These are phyloP conservation scores for Echites panduratus DNA, from an alignment of 257 asterid species.

Conservation along the genomic window DNA sequence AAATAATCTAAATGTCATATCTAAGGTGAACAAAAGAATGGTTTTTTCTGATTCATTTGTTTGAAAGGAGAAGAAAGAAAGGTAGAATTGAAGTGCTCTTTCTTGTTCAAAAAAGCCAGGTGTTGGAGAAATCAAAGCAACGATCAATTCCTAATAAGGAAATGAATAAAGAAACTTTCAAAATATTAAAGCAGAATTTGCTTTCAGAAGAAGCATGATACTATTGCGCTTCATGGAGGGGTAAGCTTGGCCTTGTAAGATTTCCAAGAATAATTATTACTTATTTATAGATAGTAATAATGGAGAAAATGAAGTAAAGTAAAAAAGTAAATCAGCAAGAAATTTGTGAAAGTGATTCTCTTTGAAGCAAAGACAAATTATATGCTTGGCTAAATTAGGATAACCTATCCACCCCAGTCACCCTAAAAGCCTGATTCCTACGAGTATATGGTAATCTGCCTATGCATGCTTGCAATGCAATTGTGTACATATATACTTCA, in stretches of 20 bases:
- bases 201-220: neutral
- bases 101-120: conserved; percentile 1
- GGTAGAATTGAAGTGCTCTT: neutral
- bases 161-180: neutral
- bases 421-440: conserved; percentile 13
- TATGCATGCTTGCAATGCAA: no score
- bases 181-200: neutral
- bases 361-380: conserved; percentile 5
- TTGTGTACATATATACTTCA: neutral
- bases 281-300: conserved; percentile 1
- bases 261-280: neutral
- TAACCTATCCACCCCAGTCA: neutral
- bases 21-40: neutral
- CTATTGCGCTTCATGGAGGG: neutral
- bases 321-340: neutral
- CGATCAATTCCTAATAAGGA: neutral
- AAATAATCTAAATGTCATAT: neutral
- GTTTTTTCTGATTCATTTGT: neutral
- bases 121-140: neutral
- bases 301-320: conserved; percentile 2
- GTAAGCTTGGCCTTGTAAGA: neutral
- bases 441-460: conserved; percentile 12
- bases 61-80: neutral
- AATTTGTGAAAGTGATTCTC: conserved; percentile 5
- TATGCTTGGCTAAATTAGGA: neutral